Evolutionary conservation across 2,329 filamentous ascomycete species (phyloP).

Genomic region (Keithomyces neogunnii): DNA sequence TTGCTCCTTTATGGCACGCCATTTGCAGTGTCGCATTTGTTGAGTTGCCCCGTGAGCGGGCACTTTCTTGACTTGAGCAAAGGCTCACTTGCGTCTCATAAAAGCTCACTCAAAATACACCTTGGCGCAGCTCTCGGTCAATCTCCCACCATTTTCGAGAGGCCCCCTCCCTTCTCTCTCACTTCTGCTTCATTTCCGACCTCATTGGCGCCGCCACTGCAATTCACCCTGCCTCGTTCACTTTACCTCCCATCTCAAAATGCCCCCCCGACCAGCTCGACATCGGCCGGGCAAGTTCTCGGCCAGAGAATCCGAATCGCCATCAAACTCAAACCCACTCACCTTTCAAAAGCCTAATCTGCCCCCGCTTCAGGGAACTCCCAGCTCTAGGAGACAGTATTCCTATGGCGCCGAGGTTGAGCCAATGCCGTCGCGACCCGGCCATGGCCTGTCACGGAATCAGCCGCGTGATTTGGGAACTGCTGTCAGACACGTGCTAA

Average conservation of each 20-base stretch:
- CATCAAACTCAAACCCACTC: constrained; percentile 1
- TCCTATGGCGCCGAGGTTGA: constrained; percentile 29
- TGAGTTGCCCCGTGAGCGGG: neutral
- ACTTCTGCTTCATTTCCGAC: neutral
- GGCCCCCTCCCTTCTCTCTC: neutral
- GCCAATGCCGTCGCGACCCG: constrained; percentile 17
- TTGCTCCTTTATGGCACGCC: neutral
- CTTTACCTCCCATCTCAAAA: constrained; percentile 1
- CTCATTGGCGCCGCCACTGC: neutral
- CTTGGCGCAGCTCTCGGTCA: neutral
- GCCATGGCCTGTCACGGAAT: constrained; percentile 7
- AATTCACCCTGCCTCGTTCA: neutral
- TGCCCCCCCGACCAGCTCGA: constrained; percentile 10
- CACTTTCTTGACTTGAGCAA: neutral
- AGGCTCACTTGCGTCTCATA: neutral
- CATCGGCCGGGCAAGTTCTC: constrained; percentile 6
- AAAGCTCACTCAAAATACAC: neutral
- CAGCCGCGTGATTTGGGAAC: constrained; percentile 17
- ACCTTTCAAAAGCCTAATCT: constrained; percentile 17
- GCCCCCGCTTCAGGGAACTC: constrained; percentile 20
- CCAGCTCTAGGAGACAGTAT: constrained; percentile 28
- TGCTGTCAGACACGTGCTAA: constrained; percentile 21
- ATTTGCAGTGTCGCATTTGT: neutral
- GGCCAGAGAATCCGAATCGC: constrained; percentile 7
- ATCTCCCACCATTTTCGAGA: neutral